Evolutionary conservation across 192 early-diverging fungal genomes (phyloP).

Genomic region (Borealophlyctis nickersoniae): DNA sequence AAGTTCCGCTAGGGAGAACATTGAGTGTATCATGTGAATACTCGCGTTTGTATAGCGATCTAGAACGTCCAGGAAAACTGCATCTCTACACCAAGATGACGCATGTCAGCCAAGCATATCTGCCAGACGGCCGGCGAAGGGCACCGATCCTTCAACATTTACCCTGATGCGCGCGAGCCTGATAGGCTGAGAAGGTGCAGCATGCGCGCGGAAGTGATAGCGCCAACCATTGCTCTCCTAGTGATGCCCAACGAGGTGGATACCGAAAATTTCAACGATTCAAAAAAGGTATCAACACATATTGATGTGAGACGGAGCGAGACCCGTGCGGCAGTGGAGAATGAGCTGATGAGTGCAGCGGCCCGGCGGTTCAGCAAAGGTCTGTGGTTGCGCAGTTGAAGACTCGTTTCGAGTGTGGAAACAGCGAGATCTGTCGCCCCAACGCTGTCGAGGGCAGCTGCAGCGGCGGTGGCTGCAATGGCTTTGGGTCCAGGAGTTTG

Average conservation of each 20-base stretch:
- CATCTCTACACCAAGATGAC: neutral
- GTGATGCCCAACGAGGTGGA: slow-evolving; percentile 53
- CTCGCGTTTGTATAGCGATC: slow-evolving; percentile 63
- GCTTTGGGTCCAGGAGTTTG: no score
- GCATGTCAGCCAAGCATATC: neutral
- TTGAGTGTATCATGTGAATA: slow-evolving; percentile 61
- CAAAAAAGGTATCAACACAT: slow-evolving; percentile 59
- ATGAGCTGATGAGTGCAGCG: slow-evolving; percentile 56
- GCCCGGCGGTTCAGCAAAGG: slow-evolving; percentile 54
- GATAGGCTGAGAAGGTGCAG: slow-evolving; percentile 43
- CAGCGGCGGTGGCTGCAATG: no score
- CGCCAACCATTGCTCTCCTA: slow-evolving; percentile 53
- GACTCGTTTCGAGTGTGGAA: neutral
- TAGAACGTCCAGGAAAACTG: slow-evolving; percentile 50
- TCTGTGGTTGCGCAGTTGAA: slow-evolving; percentile 9
- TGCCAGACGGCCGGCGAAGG: neutral
- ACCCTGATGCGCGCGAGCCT: neutral
- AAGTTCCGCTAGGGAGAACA: slow-evolving; percentile 73
- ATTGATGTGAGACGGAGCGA: slow-evolving; percentile 57
- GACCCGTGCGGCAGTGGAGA: slow-evolving; percentile 59
- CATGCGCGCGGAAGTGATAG: slow-evolving; percentile 58
- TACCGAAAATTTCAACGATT: slow-evolving; percentile 59
- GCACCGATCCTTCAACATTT: neutral
- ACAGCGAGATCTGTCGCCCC: no score
- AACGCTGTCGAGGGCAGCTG: no score